Evolutionary conservation across 2,329 filamentous ascomycete species (phyloP).

Genomic region (Mycosphaerella arachidis): DNA sequence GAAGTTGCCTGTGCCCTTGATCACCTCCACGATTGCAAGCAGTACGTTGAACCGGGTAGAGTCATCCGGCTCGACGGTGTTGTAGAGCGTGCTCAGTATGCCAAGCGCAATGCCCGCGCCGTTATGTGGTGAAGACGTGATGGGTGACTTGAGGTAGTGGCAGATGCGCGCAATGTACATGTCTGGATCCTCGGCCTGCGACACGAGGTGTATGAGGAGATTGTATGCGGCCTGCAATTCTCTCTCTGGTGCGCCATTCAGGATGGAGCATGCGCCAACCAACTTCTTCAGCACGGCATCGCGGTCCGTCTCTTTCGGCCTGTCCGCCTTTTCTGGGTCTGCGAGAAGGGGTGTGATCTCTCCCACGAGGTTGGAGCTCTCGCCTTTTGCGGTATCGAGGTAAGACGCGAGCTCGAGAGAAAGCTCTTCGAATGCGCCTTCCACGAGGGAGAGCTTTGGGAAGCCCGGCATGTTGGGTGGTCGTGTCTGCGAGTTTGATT

Average conservation of each 20-base stretch:
- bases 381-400: slow-evolving; percentile 71
- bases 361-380: slow-evolving; percentile 52
- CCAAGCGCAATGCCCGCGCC: slow-evolving; percentile 81
- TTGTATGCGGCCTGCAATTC: slow-evolving; percentile 96
- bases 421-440: slow-evolving; percentile 90
- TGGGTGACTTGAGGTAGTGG: slow-evolving; percentile 80
- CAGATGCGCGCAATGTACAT: slow-evolving; percentile 85
- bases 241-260: slow-evolving; percentile 89
- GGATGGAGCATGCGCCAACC: slow-evolving; percentile 68
- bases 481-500: not conserved
- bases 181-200: slow-evolving; percentile 78
- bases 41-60: slow-evolving; percentile 87
- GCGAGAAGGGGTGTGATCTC: slow-evolving; percentile 66
- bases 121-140: slow-evolving; percentile 79
- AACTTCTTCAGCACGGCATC: slow-evolving; percentile 87
- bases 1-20: slow-evolving; percentile 61
- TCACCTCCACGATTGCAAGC: slow-evolving; percentile 77
- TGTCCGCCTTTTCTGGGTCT: slow-evolving; percentile 49
- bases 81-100: slow-evolving; percentile 93
- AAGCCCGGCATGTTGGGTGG: slow-evolving; percentile 53
- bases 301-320: slow-evolving; percentile 56
- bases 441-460: slow-evolving; percentile 65
- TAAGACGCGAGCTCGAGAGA: slow-evolving; percentile 92
- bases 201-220: slow-evolving; percentile 86
- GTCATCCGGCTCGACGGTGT: slow-evolving; percentile 73